Evolutionary conservation across 305 asterid species (phyloP).

Genomic region (Solanum hybrid): DNA sequence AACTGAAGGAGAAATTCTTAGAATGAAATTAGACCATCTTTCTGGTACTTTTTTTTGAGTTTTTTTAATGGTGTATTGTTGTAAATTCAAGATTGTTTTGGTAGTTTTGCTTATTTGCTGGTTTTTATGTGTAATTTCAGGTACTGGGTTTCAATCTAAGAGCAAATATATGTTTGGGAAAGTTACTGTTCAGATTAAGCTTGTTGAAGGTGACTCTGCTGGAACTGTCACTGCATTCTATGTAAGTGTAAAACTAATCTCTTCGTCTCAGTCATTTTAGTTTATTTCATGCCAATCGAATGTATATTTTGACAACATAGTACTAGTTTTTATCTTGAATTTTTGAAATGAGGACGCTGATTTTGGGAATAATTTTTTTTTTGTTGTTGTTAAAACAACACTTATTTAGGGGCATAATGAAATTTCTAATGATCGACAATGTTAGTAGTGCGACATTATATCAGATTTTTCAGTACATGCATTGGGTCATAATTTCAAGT

Average conservation of each 20-base stretch:
- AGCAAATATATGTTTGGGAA: conserved; percentile 81
- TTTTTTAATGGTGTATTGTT: background rate
- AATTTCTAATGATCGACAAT: background rate
- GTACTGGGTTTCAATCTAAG: conserved; percentile 88
- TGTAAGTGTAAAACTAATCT: conserved; percentile 1
- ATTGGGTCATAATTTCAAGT: background rate
- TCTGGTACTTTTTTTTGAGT: conserved; percentile 40
- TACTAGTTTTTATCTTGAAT: background rate
- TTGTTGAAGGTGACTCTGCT: conserved; percentile 90
- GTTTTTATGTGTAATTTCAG: conserved; percentile 15
- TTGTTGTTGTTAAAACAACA: background rate
- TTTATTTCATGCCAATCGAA: background rate
- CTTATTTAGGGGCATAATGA: background rate
- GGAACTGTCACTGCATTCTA: conserved; percentile 93
- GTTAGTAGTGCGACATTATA: background rate
- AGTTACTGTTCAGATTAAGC: conserved; percentile 76
- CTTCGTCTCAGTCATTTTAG: background rate
- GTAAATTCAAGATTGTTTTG: background rate
- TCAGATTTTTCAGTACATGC: background rate
- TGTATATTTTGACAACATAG: background rate
- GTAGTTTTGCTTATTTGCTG: background rate
- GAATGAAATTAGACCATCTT: conserved; percentile 59
- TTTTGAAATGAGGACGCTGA: background rate
- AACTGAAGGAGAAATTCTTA: conserved; percentile 53
- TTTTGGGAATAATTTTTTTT: background rate